These are phyloP conservation scores for Moesziomyces sp. DNA, from an alignment of 1,284 basidiomycete species.

Conservation along the genomic window DNA sequence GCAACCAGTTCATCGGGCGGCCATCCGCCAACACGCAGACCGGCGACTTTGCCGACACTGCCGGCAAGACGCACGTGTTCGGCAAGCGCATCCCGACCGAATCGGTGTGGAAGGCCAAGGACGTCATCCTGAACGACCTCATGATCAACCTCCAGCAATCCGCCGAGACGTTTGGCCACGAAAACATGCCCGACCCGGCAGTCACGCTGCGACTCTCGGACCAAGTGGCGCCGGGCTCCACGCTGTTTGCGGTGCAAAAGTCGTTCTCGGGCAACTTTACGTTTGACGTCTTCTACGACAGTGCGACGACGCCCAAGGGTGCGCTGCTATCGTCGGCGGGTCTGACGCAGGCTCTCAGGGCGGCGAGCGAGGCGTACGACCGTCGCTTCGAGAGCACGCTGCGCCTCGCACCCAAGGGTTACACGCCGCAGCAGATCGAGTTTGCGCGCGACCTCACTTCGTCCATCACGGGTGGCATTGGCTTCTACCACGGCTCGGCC, in stretches of 20 bases:
- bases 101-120: conserved; percentile 86
- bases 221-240: conserved; percentile 78
- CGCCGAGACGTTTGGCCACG: conserved; percentile 72
- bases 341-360: conserved; percentile 77
- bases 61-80: conserved; percentile 79
- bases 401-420: conserved; percentile 71
- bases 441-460: conserved; percentile 90
- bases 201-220: conserved; percentile 81
- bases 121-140: conserved; percentile 76
- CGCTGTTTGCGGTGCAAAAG: conserved; percentile 86
- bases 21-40: conserved; percentile 72
- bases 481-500: conserved; percentile 91
- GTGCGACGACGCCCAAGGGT: conserved; percentile 74
- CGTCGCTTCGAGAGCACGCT: conserved; percentile 78
- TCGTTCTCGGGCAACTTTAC: conserved; percentile 81
- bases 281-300: conserved; percentile 87
- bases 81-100: conserved; percentile 76
- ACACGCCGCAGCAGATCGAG: conserved; percentile 71
- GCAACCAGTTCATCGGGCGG: conserved; percentile 24
- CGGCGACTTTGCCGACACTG: conserved; percentile 74
- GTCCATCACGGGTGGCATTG: conserved; percentile 88
- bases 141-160: conserved; percentile 74
- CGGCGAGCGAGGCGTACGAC: conserved; percentile 75
- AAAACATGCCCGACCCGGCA: conserved; percentile 77
- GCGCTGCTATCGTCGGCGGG: conserved; percentile 72